Percentiles rank a stretch among this genome's conserved stretches.
These are phyloP conservation scores for Albugo laibachii DNA, from an alignment of 352 stramenopile genomes.

Conservation along the genomic window DNA sequence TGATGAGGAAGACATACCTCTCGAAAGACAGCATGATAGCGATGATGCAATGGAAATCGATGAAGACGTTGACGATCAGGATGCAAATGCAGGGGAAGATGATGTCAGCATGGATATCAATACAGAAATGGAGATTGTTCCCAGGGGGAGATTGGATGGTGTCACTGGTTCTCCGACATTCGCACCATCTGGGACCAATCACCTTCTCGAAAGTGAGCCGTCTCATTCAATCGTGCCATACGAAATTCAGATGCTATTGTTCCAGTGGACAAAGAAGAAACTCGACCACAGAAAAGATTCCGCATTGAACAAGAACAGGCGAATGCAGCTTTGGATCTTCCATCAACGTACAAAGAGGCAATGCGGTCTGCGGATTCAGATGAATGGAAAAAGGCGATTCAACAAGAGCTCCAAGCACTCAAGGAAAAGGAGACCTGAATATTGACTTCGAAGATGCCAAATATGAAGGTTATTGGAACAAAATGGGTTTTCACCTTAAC, in stretches of 20 bases:
- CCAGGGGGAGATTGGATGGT: neutral
- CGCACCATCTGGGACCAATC: too few relatives aligned
- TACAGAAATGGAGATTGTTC: neutral
- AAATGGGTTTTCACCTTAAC: slow-evolving; percentile 7
- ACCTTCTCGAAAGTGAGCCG: too few relatives aligned
- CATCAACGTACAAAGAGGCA: slow-evolving; percentile 1
- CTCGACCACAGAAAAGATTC: too few relatives aligned
- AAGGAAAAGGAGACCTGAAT: slow-evolving; percentile 9
- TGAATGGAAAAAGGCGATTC: slow-evolving; percentile 5
- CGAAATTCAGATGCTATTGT: too few relatives aligned
- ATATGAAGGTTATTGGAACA: slow-evolving; percentile 1
- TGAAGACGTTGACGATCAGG: neutral
- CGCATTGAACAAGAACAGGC: too few relatives aligned
- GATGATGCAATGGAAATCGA: slow-evolving; percentile 1
- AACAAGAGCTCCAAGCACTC: slow-evolving; percentile 2
- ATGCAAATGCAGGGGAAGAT: neutral
- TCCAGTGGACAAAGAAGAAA: too few relatives aligned
- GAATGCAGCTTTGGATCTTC: neutral
- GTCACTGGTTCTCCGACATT: too few relatives aligned
- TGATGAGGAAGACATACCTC: neutral
- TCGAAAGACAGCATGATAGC: neutral
- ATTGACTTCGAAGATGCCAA: neutral
- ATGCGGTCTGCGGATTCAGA: neutral
- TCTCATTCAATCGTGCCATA: too few relatives aligned
- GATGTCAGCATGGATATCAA: neutral